Conservation (phyloP, 768 basidiomycete species). For the Podaxis sp. region DNA sequence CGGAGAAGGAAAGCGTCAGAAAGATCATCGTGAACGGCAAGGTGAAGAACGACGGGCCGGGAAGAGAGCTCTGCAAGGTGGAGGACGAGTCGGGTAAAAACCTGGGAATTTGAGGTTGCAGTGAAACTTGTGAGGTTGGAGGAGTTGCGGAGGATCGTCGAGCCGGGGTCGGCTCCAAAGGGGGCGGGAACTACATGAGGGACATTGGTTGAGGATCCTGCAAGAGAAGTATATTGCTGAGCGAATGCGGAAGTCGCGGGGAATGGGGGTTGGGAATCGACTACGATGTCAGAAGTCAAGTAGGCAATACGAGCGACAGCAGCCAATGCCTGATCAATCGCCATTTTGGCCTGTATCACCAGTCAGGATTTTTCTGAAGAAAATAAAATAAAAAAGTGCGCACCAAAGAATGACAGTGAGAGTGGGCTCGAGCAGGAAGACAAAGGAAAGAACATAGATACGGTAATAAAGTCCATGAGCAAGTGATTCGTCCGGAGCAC, state of each 20-base stretch:
- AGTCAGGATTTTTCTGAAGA: constrained; percentile 3
- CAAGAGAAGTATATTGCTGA: constrained; percentile 35
- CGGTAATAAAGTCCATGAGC: constrained; percentile 26
- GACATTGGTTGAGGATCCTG: constrained; percentile 33
- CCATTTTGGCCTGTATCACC: constrained; percentile 20
- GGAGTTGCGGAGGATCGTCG: constrained; percentile 51
- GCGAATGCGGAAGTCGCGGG: constrained; percentile 43
- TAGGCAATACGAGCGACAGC: constrained; percentile 71
- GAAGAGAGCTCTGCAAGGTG: constrained; percentile 68
- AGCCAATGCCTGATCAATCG: constrained; percentile 26
- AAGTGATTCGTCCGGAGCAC: constrained; percentile 37
- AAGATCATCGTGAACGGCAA: constrained; percentile 65
- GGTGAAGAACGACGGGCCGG: constrained; percentile 68
- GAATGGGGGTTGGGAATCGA: constrained; percentile 52
- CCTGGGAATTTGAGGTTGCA: constrained; percentile 47
- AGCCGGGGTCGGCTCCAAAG: constrained; percentile 63
- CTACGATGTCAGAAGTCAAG: constrained; percentile 63
- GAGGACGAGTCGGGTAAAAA: constrained; percentile 60
- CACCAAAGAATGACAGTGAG: constrained; percentile 17
- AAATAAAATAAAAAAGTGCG: constrained; percentile 12
- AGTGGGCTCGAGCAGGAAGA: constrained; percentile 14
- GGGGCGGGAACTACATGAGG: constrained; percentile 53
- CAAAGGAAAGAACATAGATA: constrained; percentile 9
- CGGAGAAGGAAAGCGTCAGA: constrained; percentile 76
- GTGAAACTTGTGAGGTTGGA: constrained; percentile 61